phyloP scores from a whole-genome alignment of 2,329 filamentous ascomycete genomes.

The Fusarium scirpi region DNA sequence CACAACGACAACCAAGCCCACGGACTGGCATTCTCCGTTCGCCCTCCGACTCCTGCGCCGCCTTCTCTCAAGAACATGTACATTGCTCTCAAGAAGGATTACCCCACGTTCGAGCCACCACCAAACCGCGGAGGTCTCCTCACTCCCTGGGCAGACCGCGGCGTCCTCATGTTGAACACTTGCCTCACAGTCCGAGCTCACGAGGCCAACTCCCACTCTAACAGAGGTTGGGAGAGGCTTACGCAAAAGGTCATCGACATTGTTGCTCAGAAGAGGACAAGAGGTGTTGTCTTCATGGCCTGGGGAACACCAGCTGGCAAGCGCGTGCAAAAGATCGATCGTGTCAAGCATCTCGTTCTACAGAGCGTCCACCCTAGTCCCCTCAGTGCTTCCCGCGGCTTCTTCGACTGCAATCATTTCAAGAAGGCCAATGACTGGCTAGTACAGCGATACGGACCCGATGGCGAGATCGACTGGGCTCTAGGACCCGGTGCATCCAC shows the following conservation, averaged over 20 bases:
- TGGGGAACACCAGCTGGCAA: slow-evolving; percentile 91
- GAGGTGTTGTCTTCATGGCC: slow-evolving; percentile 92
- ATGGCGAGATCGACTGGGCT: slow-evolving; percentile 88
- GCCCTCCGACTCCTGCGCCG: slow-evolving; percentile 86
- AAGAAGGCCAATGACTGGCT: slow-evolving; percentile 89
- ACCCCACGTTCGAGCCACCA: slow-evolving; percentile 80
- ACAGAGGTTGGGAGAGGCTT: slow-evolving; percentile 91
- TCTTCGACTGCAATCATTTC: slow-evolving; percentile 87
- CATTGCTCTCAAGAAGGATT: slow-evolving; percentile 86
- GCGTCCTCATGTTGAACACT: slow-evolving; percentile 93
- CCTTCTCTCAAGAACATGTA: slow-evolving; percentile 96
- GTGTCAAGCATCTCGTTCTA: slow-evolving; percentile 81
- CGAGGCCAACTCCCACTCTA: slow-evolving; percentile 86
- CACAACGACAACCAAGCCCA: slow-evolving; percentile 97
- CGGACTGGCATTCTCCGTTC: slow-evolving; percentile 94
- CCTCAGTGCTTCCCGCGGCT: slow-evolving; percentile 85
- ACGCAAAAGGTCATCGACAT: slow-evolving; percentile 93
- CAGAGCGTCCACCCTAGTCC: slow-evolving; percentile 93
- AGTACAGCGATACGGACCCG: slow-evolving; percentile 79
- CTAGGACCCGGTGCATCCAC: slow-evolving; percentile 56
- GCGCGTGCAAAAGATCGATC: slow-evolving; percentile 79
- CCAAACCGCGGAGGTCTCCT: slow-evolving; percentile 84
- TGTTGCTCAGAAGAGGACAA: slow-evolving; percentile 79
- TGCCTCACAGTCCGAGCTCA: slow-evolving; percentile 93
- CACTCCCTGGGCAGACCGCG: slow-evolving; percentile 92